phyloP scores from a whole-genome alignment of 768 basidiomycete genomes.

The Amanita pallidorosea region DNA sequence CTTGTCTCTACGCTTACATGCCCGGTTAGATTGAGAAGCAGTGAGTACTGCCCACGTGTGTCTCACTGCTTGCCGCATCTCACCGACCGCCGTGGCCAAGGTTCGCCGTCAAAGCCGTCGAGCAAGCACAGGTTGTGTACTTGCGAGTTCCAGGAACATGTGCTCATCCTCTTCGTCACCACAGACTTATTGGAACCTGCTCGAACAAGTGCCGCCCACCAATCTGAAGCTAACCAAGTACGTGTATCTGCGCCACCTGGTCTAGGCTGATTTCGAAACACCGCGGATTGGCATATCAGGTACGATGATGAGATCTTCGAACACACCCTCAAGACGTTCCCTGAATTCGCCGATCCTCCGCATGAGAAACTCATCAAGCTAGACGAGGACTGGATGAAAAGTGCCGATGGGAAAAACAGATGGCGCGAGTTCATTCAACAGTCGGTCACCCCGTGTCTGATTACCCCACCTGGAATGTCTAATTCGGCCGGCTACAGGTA shows the following conservation, averaged over 20 bases:
- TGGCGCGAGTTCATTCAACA: conserved; percentile 84
- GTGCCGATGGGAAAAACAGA: conserved; percentile 69
- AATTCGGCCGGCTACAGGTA: conserved; percentile 36
- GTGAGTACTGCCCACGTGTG: conserved; percentile 33
- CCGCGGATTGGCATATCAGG: conserved; percentile 22
- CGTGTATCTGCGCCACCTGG: conserved; percentile 11
- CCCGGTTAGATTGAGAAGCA: conserved; percentile 84
- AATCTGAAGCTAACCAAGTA: conserved; percentile 79
- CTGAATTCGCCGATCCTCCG: conserved; percentile 51
- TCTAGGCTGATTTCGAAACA: neutral
- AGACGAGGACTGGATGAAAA: conserved; percentile 93
- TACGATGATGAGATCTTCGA: conserved; percentile 88
- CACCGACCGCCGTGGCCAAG: conserved; percentile 20
- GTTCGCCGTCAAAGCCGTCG: conserved; percentile 91
- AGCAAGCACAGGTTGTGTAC: conserved; percentile 81
- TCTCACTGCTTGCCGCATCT: neutral
- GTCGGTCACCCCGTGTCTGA: conserved; percentile 21
- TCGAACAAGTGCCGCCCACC: conserved; percentile 69
- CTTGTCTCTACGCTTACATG: neutral
- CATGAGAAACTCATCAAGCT: conserved; percentile 42
- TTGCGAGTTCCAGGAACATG: neutral
- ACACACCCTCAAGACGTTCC: conserved; percentile 67
- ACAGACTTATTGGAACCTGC: conserved; percentile 91
- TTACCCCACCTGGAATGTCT: neutral
- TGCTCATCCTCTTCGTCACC: neutral